Conservation (phyloP, 116 monocot genomes). For the Zostera marina region DNA sequence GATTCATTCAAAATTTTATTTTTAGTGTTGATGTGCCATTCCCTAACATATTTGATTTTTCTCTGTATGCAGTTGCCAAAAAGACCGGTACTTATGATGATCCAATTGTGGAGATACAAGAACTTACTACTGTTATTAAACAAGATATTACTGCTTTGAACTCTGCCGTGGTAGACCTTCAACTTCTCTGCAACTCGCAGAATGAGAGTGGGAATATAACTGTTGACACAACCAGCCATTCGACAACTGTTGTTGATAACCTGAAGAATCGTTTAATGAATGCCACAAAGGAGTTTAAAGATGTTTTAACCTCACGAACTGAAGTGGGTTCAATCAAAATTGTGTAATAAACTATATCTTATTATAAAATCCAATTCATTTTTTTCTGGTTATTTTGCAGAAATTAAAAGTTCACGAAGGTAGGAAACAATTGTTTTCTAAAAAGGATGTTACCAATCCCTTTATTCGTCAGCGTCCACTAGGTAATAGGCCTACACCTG, state of each 20-base stretch:
- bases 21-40: background rate
- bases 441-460: slow-evolving; percentile 60
- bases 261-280: slow-evolving; percentile 92
- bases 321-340: slow-evolving; percentile 26
- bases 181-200: slow-evolving; percentile 74
- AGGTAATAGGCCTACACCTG: slow-evolving; percentile 23
- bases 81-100: slow-evolving; percentile 82
- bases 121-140: slow-evolving; percentile 85
- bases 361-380: background rate
- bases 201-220: slow-evolving; percentile 59
- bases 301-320: slow-evolving; percentile 79
- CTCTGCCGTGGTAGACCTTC: slow-evolving; percentile 75
- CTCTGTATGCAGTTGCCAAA: slow-evolving; percentile 53
- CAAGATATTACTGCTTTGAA: slow-evolving; percentile 87
- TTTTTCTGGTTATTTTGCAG: slow-evolving; percentile 17
- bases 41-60: too few species aligned
- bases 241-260: slow-evolving; percentile 82
- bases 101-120: slow-evolving; percentile 83
- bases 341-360: background rate
- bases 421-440: slow-evolving; percentile 65
- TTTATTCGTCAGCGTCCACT: slow-evolving; percentile 75
- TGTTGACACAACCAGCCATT: slow-evolving; percentile 64
- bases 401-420: slow-evolving; percentile 80
- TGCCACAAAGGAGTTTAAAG: slow-evolving; percentile 80
- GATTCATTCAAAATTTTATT: too few species aligned